Conservation (phyloP, 768 basidiomycete species). For the Suillus clintonianus region DNA sequence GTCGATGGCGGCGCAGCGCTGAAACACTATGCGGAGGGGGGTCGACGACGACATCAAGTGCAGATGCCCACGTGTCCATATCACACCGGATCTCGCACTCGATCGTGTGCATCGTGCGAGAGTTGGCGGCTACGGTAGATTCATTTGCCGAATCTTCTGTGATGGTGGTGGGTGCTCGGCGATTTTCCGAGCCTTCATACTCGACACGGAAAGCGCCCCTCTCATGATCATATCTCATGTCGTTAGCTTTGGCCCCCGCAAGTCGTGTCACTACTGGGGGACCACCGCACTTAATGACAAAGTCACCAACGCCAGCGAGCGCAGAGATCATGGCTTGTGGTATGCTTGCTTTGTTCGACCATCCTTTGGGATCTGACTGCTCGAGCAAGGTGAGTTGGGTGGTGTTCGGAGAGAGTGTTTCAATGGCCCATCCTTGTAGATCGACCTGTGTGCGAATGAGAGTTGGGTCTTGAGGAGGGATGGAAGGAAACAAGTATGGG, state of each 20-base stretch:
- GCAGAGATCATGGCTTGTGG: conserved; percentile 92
- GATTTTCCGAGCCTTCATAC: conserved; percentile 68
- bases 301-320: conserved; percentile 92
- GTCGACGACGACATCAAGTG: conserved; percentile 87
- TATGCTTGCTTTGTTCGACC: conserved; percentile 90
- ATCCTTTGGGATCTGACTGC: conserved; percentile 96
- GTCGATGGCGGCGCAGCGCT: conserved; percentile 82
- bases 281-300: conserved; percentile 92
- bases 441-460: conserved; percentile 95
- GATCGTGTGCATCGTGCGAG: conserved; percentile 49
- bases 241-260: conserved; percentile 71
- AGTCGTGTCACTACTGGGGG: conserved; percentile 90
- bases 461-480: conserved; percentile 66
- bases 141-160: conserved; percentile 20
- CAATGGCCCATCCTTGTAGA: conserved; percentile 98
- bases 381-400: conserved; percentile 92
- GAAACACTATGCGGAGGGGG: conserved; percentile 86
- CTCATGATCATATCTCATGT: conserved; percentile 86
- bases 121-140: conserved; percentile 7
- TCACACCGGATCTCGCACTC: conserved; percentile 94
- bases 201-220: conserved; percentile 78
- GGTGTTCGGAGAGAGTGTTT: conserved; percentile 91
- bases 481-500: conserved; percentile 77
- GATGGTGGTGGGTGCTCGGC: conserved; percentile 34
- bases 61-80: conserved; percentile 82